Percentiles rank a stretch among this genome's conserved stretches.
Conservation (phyloP, 495 filamentous ascomycete genomes). For the Cryomyces antarcticus region DNA sequence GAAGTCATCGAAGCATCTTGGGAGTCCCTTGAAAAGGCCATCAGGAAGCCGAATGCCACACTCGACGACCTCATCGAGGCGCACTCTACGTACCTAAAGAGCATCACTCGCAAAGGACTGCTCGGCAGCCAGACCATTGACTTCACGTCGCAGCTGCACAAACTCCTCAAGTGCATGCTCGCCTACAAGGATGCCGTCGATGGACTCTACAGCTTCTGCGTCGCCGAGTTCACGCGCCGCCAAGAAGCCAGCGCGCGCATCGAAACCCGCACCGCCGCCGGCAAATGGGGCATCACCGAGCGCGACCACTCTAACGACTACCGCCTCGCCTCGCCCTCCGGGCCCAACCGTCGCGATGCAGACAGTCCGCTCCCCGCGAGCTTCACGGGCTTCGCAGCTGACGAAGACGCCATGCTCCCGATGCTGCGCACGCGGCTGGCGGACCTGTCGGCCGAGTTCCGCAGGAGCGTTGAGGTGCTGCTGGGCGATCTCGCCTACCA, state of each 20-base stretch:
- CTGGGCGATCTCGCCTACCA: constrained; percentile 83
- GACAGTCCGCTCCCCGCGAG: constrained; percentile 2
- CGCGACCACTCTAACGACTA: constrained; percentile 18
- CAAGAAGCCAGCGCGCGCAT: constrained; percentile 67
- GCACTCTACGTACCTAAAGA: constrained; percentile 74
- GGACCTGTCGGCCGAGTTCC: constrained; percentile 54
- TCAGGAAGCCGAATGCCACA: constrained; percentile 64
- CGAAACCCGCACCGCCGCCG: constrained; percentile 37
- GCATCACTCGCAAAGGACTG: constrained; percentile 91
- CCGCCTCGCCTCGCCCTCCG: constrained; percentile 4
- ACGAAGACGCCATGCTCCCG: constrained; percentile 50
- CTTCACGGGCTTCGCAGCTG: constrained; percentile 9
- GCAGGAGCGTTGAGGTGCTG: constrained; percentile 50
- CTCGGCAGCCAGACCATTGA: constrained; percentile 53
- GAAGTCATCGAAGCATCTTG: constrained; percentile 94
- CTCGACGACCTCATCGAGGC: constrained; percentile 88
- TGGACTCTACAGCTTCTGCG: constrained; percentile 79
- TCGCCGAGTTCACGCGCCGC: constrained; percentile 77
- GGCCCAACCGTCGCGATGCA: background rate
- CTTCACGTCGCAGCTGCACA: constrained; percentile 78
- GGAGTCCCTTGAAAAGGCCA: constrained; percentile 63
- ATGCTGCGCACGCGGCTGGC: constrained; percentile 50
- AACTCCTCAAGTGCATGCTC: constrained; percentile 87
- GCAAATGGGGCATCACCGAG: constrained; percentile 45
- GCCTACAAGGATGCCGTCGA: constrained; percentile 85